phyloP scores from a whole-genome alignment of 176 grass and related monocot species.

The maize (Zea mays) region DNA sequence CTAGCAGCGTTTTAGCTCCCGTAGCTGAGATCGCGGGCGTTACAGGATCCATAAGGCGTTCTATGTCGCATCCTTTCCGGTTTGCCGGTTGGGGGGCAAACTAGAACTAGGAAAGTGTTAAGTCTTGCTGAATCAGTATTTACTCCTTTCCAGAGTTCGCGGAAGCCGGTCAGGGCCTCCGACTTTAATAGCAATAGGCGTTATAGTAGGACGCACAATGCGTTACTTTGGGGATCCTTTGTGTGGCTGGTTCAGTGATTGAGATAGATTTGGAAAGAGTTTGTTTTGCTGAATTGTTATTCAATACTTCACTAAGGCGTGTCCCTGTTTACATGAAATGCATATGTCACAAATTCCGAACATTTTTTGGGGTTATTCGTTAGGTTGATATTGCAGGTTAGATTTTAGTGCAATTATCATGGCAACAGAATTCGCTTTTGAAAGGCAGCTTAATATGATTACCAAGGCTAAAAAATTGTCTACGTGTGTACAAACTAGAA shows the following conservation, averaged over 20 bases:
- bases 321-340: no score
- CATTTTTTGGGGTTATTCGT: neutral
- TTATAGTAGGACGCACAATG: neutral
- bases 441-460: neutral
- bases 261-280: neutral
- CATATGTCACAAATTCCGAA: no score
- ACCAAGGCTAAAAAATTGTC: neutral
- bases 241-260: neutral
- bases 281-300: neutral
- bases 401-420: conserved; percentile 17
- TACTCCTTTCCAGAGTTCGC: neutral
- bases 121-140: neutral
- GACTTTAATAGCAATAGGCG: neutral
- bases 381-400: neutral
- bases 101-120: neutral
- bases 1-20: neutral
- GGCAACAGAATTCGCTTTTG: neutral
- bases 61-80: neutral
- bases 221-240: neutral
- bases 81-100: neutral
- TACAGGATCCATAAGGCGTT: neutral
- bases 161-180: neutral
- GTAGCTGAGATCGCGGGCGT: neutral
- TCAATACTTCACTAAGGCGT: conserved; percentile 13
- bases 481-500: neutral